phyloP scores from a whole-genome alignment of 129 eudicot genomes.

The Centrapalus pauciflorus region DNA sequence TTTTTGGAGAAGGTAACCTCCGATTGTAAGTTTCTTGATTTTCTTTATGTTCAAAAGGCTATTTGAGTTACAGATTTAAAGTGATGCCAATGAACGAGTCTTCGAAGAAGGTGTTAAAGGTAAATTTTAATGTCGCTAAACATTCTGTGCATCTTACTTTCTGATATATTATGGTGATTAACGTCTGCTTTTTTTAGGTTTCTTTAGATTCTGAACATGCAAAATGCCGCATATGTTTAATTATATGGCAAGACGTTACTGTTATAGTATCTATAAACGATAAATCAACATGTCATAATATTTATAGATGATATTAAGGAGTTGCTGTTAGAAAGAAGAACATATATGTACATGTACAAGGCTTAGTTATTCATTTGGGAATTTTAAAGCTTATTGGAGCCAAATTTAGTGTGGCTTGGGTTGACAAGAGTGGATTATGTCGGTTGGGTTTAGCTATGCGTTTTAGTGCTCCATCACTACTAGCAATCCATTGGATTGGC shows the following conservation, averaged over 20 bases:
- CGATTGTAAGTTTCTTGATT: constrained; percentile 1
- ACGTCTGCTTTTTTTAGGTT: constrained; percentile 34
- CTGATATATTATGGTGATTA: background rate
- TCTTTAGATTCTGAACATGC: constrained; percentile 68
- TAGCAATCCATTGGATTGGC: too few relatives aligned
- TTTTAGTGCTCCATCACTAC: too few relatives aligned
- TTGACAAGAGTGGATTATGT: too few relatives aligned
- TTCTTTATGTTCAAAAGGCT: constrained; percentile 42
- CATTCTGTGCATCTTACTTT: background rate
- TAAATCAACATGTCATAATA: too few relatives aligned
- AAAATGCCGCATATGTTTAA: constrained; percentile 83
- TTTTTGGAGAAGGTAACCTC: background rate
- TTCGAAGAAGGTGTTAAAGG: constrained; percentile 49
- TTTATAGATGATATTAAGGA: too few relatives aligned
- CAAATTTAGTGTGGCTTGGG: too few relatives aligned
- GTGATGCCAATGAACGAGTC: constrained; percentile 55
- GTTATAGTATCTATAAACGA: too few relatives aligned
- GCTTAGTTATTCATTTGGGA: too few relatives aligned
- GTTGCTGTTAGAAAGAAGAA: too few relatives aligned
- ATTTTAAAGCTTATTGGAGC: too few relatives aligned
- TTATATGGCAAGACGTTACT: constrained; percentile 95
- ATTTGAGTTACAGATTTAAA: constrained; percentile 64
- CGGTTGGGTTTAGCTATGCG: too few relatives aligned
- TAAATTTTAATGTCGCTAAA: constrained; percentile 15
- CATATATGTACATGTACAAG: too few relatives aligned